phyloP scores from a whole-genome alignment of 768 basidiomycete genomes.

The Lactarius sanguifluus region DNA sequence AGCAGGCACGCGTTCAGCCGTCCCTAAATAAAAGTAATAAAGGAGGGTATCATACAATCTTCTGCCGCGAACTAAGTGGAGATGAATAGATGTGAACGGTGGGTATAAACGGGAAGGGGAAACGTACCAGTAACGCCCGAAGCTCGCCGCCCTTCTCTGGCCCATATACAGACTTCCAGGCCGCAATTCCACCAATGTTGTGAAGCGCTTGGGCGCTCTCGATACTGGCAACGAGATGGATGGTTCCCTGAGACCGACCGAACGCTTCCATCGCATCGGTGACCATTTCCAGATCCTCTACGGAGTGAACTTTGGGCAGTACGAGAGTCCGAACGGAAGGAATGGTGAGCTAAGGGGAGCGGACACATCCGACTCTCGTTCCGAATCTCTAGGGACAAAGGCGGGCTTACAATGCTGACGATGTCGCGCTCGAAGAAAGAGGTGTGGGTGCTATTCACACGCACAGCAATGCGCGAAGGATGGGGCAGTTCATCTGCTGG shows the following conservation, averaged over 20 bases:
- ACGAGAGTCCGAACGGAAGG: conserved; percentile 63
- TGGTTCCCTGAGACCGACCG: conserved; percentile 36
- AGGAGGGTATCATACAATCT: conserved; percentile 60
- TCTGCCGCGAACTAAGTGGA: conserved; percentile 82
- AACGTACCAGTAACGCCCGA: conserved; percentile 63
- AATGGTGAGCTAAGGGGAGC: conserved; percentile 42
- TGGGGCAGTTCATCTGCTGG: conserved; percentile 40
- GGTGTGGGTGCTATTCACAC: conserved; percentile 67
- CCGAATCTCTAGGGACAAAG: not conserved
- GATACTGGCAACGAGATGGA: conserved; percentile 75
- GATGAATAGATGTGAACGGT: not conserved
- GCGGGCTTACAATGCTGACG: conserved; percentile 49
- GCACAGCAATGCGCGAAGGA: conserved; percentile 59
- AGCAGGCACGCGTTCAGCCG: not conserved
- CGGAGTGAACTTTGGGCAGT: conserved; percentile 80
- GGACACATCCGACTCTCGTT: not conserved
- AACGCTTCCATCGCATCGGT: conserved; percentile 47
- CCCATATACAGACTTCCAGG: conserved; percentile 56
- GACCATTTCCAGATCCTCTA: conserved; percentile 61
- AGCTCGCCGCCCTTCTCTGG: conserved; percentile 51
- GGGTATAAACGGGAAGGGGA: conserved; percentile 1
- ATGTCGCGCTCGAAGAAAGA: conserved; percentile 68
- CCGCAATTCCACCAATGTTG: conserved; percentile 67
- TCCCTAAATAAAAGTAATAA: not conserved
- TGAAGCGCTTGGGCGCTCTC: conserved; percentile 78